A percentile compares a stretch with the other conserved stretches of the same genome.
Evolutionary conservation across 495 filamentous ascomycete species (phyloP).

Genomic region (Aspergillus sclerotiicarbonarius): DNA sequence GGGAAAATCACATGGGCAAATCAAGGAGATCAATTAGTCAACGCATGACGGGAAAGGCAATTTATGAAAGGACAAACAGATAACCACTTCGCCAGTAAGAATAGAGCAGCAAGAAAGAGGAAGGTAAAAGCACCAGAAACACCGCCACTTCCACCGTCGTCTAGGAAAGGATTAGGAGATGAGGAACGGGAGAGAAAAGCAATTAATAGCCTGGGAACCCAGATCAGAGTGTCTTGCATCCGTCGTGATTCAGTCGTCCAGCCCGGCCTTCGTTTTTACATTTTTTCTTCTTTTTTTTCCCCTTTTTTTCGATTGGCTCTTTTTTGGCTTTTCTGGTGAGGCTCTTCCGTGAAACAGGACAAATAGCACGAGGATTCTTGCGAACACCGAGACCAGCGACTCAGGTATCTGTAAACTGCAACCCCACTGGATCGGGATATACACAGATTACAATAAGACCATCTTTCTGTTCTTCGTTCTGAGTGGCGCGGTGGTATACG

Average conservation of each 20-base stretch:
- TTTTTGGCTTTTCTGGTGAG: slow-evolving; percentile 8
- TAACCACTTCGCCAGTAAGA: slow-evolving; percentile 29
- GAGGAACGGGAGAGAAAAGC: slow-evolving; percentile 29
- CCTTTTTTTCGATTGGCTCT: slow-evolving; percentile 17
- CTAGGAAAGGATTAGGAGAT: slow-evolving; percentile 39
- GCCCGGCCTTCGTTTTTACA: slow-evolving; percentile 21
- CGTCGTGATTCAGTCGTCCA: slow-evolving; percentile 32
- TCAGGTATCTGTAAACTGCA: slow-evolving; percentile 11
- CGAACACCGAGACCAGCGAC: slow-evolving; percentile 15
- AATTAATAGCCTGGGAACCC: slow-evolving; percentile 32
- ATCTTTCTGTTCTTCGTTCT: slow-evolving; percentile 9
- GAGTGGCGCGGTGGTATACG: slow-evolving; percentile 20
- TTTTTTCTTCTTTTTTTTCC: slow-evolving; percentile 20
- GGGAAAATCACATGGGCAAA: slow-evolving; percentile 19
- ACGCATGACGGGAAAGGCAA: slow-evolving; percentile 22
- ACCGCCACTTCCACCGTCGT: slow-evolving; percentile 46
- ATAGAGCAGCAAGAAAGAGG: slow-evolving; percentile 24
- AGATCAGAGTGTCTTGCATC: slow-evolving; percentile 34
- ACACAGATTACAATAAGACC: slow-evolving; percentile 22
- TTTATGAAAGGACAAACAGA: slow-evolving; percentile 21
- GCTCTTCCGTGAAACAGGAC: slow-evolving; percentile 17
- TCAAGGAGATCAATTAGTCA: slow-evolving; percentile 18
- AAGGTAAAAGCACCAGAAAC: slow-evolving; percentile 44
- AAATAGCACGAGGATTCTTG: slow-evolving; percentile 18
- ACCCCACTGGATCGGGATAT: slow-evolving; percentile 16